These are phyloP conservation scores for Ophiostoma australiae DNA, from an alignment of 2,329 filamentous ascomycete genomes.

Conservation along the genomic window DNA sequence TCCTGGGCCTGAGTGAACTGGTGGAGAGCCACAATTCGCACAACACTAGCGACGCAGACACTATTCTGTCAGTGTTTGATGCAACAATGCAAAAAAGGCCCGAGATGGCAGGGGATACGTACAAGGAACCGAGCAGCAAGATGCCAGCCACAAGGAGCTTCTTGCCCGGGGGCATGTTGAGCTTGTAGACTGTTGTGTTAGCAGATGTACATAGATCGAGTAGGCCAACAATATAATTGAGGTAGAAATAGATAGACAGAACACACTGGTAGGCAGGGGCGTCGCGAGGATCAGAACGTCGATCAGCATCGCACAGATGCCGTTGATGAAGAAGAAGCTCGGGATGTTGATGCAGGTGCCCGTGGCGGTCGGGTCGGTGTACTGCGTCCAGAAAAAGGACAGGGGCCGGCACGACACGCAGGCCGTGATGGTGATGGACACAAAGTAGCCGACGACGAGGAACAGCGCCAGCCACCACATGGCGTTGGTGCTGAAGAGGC, in stretches of 20 bases:
- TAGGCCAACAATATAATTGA: too few species aligned
- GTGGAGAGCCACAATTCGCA: neutral
- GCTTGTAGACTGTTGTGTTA: constrained; percentile 3
- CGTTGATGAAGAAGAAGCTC: neutral
- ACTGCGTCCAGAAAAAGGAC: constrained; percentile 2
- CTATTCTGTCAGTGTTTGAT: neutral
- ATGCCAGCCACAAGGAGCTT: neutral
- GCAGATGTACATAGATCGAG: neutral
- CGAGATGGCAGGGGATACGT: neutral
- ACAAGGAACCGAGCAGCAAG: constrained; percentile 7
- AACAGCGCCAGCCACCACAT: neutral
- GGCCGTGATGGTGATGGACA: neutral
- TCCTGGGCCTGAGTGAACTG: neutral
- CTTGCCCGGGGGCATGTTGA: neutral
- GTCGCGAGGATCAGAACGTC: neutral
- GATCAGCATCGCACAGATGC: constrained; percentile 9
- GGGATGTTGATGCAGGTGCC: constrained; percentile 8
- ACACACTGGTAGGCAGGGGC: neutral
- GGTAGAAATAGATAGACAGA: neutral
- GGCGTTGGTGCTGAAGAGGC: neutral
- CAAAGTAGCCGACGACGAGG: constrained; percentile 4
- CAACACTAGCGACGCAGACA: neutral
- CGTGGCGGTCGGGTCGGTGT: neutral
- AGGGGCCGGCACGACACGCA: neutral
- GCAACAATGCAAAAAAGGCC: neutral